phyloP scores from a whole-genome alignment of 2,329 filamentous ascomycete genomes.

The Zymoseptoria ardabiliae region DNA sequence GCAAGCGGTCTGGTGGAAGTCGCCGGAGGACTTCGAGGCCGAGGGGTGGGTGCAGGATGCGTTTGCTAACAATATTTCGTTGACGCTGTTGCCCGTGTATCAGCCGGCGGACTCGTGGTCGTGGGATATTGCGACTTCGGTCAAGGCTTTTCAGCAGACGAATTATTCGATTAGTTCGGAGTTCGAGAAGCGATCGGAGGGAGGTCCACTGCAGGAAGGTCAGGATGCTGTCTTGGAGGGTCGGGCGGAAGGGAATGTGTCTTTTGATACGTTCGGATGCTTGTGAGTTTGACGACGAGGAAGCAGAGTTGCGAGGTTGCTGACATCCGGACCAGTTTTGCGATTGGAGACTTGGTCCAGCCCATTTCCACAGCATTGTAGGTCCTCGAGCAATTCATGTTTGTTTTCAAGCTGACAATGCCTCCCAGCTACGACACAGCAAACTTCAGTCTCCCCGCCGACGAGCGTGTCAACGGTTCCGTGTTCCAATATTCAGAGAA shows the following conservation, averaged over 20 bases:
- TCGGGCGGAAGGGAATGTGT: background rate
- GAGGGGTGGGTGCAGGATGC: conserved; percentile 16
- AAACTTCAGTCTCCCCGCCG: conserved; percentile 10
- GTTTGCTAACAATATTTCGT: background rate
- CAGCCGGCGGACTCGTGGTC: conserved; percentile 6
- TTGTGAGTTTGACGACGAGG: background rate
- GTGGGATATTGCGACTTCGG: conserved; percentile 7
- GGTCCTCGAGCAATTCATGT: no score
- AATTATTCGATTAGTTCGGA: conserved; percentile 15
- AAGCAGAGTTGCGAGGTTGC: conserved; percentile 1
- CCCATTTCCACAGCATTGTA: conserved; percentile 3
- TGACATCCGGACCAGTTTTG: conserved; percentile 2
- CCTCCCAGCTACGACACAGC: conserved; percentile 11
- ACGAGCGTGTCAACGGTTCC: conserved; percentile 8
- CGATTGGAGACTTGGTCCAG: conserved; percentile 10
- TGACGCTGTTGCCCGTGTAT: conserved; percentile 14
- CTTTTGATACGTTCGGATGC: background rate
- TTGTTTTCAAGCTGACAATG: background rate
- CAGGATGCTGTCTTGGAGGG: conserved; percentile 2
- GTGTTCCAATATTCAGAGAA: conserved; percentile 8
- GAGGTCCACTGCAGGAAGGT: conserved; percentile 6
- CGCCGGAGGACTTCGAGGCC: conserved; percentile 11
- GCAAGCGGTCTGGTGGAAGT: conserved; percentile 12
- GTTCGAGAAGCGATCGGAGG: conserved; percentile 6
- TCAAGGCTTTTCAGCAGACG: conserved; percentile 7